A percentile compares a stretch with the other conserved stretches of the same genome.
These are phyloP conservation scores for Cryptosporidium parvum DNA, from an alignment of 169 alveolate genomes.

Conservation along the genomic window DNA sequence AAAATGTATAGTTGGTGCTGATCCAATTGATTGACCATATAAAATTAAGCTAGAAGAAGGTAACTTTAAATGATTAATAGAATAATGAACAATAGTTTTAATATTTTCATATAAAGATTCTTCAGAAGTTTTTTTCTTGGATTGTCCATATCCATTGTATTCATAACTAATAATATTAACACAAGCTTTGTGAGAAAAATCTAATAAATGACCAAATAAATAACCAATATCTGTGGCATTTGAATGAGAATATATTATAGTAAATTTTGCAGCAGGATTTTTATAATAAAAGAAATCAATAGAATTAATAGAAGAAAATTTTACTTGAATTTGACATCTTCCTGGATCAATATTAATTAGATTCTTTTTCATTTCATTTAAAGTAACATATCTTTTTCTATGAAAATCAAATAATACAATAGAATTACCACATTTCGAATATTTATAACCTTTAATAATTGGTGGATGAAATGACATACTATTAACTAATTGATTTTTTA, in stretches of 20 bases:
- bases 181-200: constrained; percentile 67
- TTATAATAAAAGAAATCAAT: constrained; percentile 22
- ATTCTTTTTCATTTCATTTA: constrained; percentile 27
- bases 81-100: constrained; percentile 75
- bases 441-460: constrained; percentile 29
- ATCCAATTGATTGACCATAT: constrained; percentile 83
- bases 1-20: constrained; percentile 81
- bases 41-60: constrained; percentile 60
- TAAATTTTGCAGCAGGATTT: constrained; percentile 68
- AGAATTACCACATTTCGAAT: not conserved
- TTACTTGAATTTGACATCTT: constrained; percentile 29
- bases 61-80: constrained; percentile 26
- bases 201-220: constrained; percentile 77
- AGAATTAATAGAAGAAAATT: constrained; percentile 14
- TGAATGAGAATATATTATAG: constrained; percentile 83
- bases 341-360: constrained; percentile 42
- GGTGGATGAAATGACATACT: constrained; percentile 67
- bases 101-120: constrained; percentile 74
- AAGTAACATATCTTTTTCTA: constrained; percentile 20
- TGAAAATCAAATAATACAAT: constrained; percentile 42
- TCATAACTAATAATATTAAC: constrained; percentile 81
- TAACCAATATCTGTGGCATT: constrained; percentile 83
- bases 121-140: constrained; percentile 77
- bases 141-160: constrained; percentile 82
- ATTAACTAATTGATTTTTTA: constrained; percentile 47